phyloP scores from a whole-genome alignment of 148 eudicot species.

The Rhododendron vialii region DNA sequence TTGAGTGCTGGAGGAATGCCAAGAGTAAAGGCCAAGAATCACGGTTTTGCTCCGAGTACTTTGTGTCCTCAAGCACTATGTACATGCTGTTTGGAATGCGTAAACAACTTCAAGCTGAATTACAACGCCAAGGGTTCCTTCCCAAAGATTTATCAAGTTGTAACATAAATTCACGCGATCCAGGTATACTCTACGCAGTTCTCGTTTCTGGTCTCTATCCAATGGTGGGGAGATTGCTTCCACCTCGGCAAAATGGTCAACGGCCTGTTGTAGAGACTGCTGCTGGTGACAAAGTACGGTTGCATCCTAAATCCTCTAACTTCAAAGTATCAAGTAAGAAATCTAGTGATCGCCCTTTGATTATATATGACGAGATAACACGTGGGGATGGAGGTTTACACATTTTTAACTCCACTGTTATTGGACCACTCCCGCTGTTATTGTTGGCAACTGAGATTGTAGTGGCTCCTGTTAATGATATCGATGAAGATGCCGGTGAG shows the following conservation, averaged over 20 bases:
- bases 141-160: constrained; percentile 48
- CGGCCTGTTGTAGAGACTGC: constrained; percentile 52
- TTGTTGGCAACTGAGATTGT: constrained; percentile 73
- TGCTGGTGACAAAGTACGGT: constrained; percentile 51
- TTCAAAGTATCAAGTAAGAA: constrained; percentile 23
- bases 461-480: constrained; percentile 56
- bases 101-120: constrained; percentile 59
- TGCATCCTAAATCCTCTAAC: constrained; percentile 51
- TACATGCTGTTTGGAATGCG: constrained; percentile 73
- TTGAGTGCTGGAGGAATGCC: constrained; percentile 82
- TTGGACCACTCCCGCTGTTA: constrained; percentile 67
- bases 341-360: constrained; percentile 30
- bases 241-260: constrained; percentile 26
- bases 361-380: constrained; percentile 74
- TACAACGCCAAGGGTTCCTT: constrained; percentile 54
- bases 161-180: constrained; percentile 61
- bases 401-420: constrained; percentile 53
- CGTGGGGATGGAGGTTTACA: constrained; percentile 70
- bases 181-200: constrained; percentile 71
- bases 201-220: constrained; percentile 90
- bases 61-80: constrained; percentile 66
- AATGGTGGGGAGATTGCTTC: constrained; percentile 67
- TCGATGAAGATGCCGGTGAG: constrained; percentile 24
- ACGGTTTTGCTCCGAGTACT: constrained; percentile 72
- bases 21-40: constrained; percentile 54